Evolutionary conservation across 2,329 filamentous ascomycete genomes (phyloP).

Genomic region (Pestalotiopsis sp.): DNA sequence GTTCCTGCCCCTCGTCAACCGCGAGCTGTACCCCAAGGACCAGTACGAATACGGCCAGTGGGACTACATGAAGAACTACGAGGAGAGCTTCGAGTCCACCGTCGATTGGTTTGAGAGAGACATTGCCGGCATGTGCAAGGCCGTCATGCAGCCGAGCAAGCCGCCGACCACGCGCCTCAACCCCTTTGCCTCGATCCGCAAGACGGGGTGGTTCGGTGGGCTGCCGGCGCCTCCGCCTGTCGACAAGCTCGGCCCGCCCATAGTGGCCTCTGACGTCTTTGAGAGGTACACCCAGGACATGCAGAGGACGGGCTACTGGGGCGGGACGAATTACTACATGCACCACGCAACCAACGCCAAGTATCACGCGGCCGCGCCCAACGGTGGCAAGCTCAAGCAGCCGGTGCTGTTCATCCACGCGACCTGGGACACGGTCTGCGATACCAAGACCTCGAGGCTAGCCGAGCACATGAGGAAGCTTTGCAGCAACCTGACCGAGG

Average conservation of each 20-base stretch:
- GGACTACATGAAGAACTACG: conserved; percentile 33
- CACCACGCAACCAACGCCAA: conserved; percentile 44
- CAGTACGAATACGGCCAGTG: conserved; percentile 38
- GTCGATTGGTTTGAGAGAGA: conserved; percentile 21
- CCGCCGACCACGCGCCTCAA: conserved; percentile 4
- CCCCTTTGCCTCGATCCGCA: conserved; percentile 30
- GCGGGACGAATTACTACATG: conserved; percentile 33
- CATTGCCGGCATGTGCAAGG: conserved; percentile 19
- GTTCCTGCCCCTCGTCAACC: conserved; percentile 34
- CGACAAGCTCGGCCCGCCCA: conserved; percentile 13
- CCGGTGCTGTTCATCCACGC: conserved; percentile 37
- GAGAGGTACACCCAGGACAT: background rate
- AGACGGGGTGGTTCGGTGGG: conserved; percentile 14
- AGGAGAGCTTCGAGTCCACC: conserved; percentile 27
- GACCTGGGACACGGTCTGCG: conserved; percentile 40
- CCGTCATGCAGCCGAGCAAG: conserved; percentile 11
- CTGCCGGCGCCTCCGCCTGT: conserved; percentile 8
- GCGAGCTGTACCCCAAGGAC: conserved; percentile 46
- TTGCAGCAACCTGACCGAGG: conserved; percentile 41
- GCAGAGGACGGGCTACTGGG: conserved; percentile 20
- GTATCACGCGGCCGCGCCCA: conserved; percentile 32
- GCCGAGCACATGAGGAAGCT: conserved; percentile 35
- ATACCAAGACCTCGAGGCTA: conserved; percentile 35
- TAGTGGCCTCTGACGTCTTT: background rate
- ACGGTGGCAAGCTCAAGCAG: conserved; percentile 37